Base-by-base conservation (phyloP, 441 rosid genomes). In the Erodium texanum region DNA sequence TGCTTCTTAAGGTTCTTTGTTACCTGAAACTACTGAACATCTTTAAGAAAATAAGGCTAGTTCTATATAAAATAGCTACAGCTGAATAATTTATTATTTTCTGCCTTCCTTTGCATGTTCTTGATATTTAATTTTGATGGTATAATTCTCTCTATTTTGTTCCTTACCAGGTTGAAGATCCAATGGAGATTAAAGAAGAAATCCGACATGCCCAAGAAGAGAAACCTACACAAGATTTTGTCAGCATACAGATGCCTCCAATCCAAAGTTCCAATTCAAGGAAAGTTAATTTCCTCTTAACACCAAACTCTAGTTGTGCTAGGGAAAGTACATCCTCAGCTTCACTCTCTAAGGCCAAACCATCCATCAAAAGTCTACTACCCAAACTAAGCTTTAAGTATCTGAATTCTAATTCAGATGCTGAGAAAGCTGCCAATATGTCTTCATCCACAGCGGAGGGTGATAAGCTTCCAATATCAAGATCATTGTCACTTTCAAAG, bases 401-500 rank as follows among this genome's bases (percentile, higher is more conserved):
- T 59, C 80, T 87, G 78, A 78, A 6, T 71, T 79, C 79, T 50
- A 78, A 68, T 34, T 66, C 71, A 1, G 94, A 87, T 76, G 72
- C 72, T 5, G 96, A 87, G 76, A 87, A 85, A 69, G 79, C 74
- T 32, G 74, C 74, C 75, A 78, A 66, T 36, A 64, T 70, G 32
- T 73, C 80, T 76, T 79, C 87, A 29, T 70, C 82, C 68, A 66
- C 77, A 24, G 62, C 68, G 15, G 74, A 68, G 62, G 81, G 75
- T 68, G 96, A 87, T 70, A 90, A 84, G 74, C 85, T 88, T 50
- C 85, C 85, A 1, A 85, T 91, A 62, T 74, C 93, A n/a, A 91
- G 96, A 76, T 89, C 99, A 7, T 68, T 88, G 70, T 93, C 96
- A 23, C 85, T 93, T 58, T 68, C 95, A 2, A 91, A 89, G 86